Percentiles rank a stretch among this genome's conserved stretches.
phyloP scores from a whole-genome alignment of 768 basidiomycete genomes.

The Phallus indusiatus region DNA sequence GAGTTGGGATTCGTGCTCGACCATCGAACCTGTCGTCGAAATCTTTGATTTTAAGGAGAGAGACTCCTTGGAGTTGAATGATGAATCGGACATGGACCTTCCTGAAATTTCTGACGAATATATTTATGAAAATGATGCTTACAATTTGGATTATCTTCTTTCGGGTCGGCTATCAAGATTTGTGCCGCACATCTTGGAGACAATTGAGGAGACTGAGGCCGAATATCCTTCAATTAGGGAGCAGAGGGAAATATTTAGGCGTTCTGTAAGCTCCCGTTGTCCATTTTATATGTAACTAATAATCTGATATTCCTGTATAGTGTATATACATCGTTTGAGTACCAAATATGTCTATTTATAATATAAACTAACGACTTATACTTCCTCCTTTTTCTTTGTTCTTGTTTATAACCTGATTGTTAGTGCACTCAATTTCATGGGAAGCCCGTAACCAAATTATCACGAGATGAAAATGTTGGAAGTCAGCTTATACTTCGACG shows the following conservation, averaged over 20 bases:
- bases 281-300: too few species aligned
- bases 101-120: background rate
- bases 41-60: background rate
- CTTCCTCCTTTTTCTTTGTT: too few species aligned
- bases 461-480: too few species aligned
- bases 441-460: too few species aligned
- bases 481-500: too few species aligned
- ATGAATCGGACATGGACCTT: background rate
- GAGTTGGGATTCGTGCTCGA: background rate
- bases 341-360: too few species aligned
- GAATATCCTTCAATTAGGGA: background rate
- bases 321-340: too few species aligned
- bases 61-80: background rate
- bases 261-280: too few species aligned
- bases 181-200: slow-evolving; percentile 3
- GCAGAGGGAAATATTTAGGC: background rate
- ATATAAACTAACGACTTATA: too few species aligned
- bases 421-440: too few species aligned
- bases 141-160: background rate
- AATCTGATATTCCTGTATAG: too few species aligned
- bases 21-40: background rate
- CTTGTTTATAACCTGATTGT: too few species aligned
- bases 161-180: background rate
- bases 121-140: background rate
- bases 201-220: background rate